Evolutionary conservation across 2,329 filamentous ascomycete species (phyloP).

Genomic region (Periconia digitata): DNA sequence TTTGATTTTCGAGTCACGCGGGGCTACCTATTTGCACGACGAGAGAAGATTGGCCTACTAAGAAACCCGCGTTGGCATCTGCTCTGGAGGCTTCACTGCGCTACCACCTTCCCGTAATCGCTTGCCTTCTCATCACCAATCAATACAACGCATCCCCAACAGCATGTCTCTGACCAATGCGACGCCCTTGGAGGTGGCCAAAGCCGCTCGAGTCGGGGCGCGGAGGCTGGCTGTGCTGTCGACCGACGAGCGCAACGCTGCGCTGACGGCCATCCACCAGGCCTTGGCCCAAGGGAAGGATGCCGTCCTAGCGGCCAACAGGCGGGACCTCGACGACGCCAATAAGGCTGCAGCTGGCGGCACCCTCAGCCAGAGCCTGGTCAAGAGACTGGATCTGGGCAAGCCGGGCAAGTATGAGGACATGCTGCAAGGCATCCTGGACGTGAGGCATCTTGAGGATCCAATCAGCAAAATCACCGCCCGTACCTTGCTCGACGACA

Average conservation of each 20-base stretch:
- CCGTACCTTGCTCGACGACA: slow-evolving; percentile 83
- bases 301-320: slow-evolving; percentile 83
- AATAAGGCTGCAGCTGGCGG: slow-evolving; percentile 73
- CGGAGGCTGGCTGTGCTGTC: slow-evolving; percentile 80
- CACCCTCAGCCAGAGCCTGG: slow-evolving; percentile 74
- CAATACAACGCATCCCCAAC: neutral
- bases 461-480: slow-evolving; percentile 86
- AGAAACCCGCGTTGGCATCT: too few relatives aligned
- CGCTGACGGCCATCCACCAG: slow-evolving; percentile 78
- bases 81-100: slow-evolving; percentile 2
- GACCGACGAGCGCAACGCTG: slow-evolving; percentile 75
- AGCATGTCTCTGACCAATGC: slow-evolving; percentile 84
- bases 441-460: slow-evolving; percentile 81
- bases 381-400: slow-evolving; percentile 84
- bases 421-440: slow-evolving; percentile 92
- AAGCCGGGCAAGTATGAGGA: slow-evolving; percentile 93
- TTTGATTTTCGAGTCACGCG: slow-evolving; percentile 29
- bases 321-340: slow-evolving; percentile 75
- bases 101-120: neutral
- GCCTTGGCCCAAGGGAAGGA: slow-evolving; percentile 71
- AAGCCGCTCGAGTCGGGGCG: slow-evolving; percentile 77
- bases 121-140: neutral
- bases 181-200: slow-evolving; percentile 74
- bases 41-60: too few relatives aligned
- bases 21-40: slow-evolving; percentile 8